Evolutionary conservation across 192 early-diverging fungal species (phyloP), one percentile per base, ranked within the genome.

Genomic region (Thamnidium elegans): DNA sequence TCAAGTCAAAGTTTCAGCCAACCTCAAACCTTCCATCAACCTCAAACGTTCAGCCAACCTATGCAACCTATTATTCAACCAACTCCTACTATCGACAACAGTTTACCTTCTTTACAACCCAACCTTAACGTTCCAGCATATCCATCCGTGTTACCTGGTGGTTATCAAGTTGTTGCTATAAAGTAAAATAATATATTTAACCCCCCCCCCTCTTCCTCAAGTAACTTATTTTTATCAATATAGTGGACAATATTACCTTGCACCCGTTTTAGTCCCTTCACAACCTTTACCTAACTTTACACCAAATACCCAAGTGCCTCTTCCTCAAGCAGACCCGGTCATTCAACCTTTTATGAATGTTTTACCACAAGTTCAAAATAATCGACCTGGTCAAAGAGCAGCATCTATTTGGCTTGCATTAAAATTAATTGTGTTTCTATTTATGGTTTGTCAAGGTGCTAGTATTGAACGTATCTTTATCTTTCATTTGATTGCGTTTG

Each of bases 361-460:
- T 46, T n/a, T 46, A 46, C n/a, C 45, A 46, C 45, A 46, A n/a
- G 45, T n/a, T 46, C 45, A 46, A 14, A n/a, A 46, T 14, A 46
- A 46, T 26, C 26, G 26, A 2, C 26, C 26, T 26, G 58, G 19
- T 19, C 58, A 59, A 45, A 26, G 82, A 63, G 71, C 70, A 3
- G 66, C 78, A 0, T 72, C 82, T 0, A 63, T 88, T 11, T 87
- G 83, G 85, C 55, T 89, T 21, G 67, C 83, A 44, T 47, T 87
- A 63, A 89, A 89, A 63, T 61, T 89, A 26, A 66, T 78, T 3
- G 81, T 89, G 50, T 55, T 82, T 14, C 56, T 89, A 26, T 87
- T 81, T 56, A 63, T 89, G 8, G 83, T 87, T 52, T 77, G 80
- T 3, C 85, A 86, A 42, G 82, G 87, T 44, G 86, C 84, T 15